Base-by-base conservation (phyloP, 1,284 basidiomycete species). In the Fomitiporia mediterranea region DNA sequence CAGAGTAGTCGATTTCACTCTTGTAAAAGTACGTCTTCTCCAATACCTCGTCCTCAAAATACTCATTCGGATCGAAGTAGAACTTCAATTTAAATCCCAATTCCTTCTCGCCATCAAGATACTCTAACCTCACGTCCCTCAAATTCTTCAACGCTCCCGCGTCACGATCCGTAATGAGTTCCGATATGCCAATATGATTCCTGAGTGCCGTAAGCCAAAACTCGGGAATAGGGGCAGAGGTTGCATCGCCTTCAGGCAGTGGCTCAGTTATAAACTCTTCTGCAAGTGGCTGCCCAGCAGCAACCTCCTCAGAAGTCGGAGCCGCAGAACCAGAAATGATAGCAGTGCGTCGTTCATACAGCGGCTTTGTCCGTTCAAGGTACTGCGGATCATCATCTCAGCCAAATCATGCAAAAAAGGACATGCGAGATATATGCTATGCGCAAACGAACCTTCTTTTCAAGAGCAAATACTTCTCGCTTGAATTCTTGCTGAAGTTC, bases 131-230 rank as follows among this genome's bases (percentile, higher is more conserved):
- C 65, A 91, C 76, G 68, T 92, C 85, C 61, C 69, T 76, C 59
- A 94, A 80, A 62, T 76, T 70, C 71, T 85, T 84, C 65, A 87
- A 76, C 7, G 84, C 91, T 56, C 75, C 86, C 61, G 89, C 92
- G 70, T 98, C 96, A 54, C 88, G 85, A 68, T 98, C 94, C 32
- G 92, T 97, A 77, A 98, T 94, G 67, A 95, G 79, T 55, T 95
- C 94, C 46, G 83, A 81, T 53, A 98, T 81, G 53, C 85, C 91
- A 59, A 89, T 73, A 71, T 98, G 93, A 74, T 97, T 98, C 66
- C 91, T 86, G 62, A 98, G 81, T 1, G 94, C 94, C 1, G 96
- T 98, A 65, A 98, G 85, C 96, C 96, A 99, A 80, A 98, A 98
- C 68, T 97, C 89, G 60, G 95, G 92, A 66, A 99, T 94, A 63